These are phyloP conservation scores for Pichia nanzhaoensis DNA, from an alignment of 805 yeast genomes.

Conservation along the genomic window DNA sequence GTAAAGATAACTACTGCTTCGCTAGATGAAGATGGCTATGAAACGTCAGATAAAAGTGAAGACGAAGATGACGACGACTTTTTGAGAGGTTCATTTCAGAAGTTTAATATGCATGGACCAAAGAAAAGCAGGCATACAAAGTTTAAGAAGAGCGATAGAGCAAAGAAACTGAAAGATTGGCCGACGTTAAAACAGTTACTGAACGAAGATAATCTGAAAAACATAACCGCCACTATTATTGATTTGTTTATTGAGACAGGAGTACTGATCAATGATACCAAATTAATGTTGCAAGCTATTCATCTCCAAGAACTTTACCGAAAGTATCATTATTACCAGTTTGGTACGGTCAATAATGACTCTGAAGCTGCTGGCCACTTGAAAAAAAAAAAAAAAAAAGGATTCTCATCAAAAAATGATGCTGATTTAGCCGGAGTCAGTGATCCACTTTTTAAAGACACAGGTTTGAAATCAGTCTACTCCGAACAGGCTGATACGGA, in stretches of 20 bases:
- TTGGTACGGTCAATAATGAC: no score
- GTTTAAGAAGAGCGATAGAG: not conserved
- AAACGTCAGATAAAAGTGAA: slow-evolving; percentile 9
- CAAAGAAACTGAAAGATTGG: slow-evolving; percentile 21
- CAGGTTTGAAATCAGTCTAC: no score
- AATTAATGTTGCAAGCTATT: slow-evolving; percentile 50
- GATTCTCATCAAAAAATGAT: no score
- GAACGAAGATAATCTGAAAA: slow-evolving; percentile 32
- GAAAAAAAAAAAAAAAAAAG: no score
- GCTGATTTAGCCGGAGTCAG: no score
- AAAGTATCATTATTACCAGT: not conserved
- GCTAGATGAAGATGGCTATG: slow-evolving; percentile 12
- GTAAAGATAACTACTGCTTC: slow-evolving; percentile 6
- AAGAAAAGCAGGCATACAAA: no score
- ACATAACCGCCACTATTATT: slow-evolving; percentile 49
- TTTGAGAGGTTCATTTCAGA: slow-evolving; percentile 4
- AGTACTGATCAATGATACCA: slow-evolving; percentile 55
- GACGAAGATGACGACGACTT: slow-evolving; percentile 8
- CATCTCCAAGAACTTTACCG: slow-evolving; percentile 44
- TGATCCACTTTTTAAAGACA: no score
- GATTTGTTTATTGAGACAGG: slow-evolving; percentile 58
- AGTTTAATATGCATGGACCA: slow-evolving; percentile 1
- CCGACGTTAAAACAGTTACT: slow-evolving; percentile 55
- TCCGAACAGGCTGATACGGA: no score
- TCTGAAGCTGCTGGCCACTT: no score